Evolutionary conservation across 495 filamentous ascomycete genomes (phyloP).

Genomic region (Lepidopterella palustris): DNA sequence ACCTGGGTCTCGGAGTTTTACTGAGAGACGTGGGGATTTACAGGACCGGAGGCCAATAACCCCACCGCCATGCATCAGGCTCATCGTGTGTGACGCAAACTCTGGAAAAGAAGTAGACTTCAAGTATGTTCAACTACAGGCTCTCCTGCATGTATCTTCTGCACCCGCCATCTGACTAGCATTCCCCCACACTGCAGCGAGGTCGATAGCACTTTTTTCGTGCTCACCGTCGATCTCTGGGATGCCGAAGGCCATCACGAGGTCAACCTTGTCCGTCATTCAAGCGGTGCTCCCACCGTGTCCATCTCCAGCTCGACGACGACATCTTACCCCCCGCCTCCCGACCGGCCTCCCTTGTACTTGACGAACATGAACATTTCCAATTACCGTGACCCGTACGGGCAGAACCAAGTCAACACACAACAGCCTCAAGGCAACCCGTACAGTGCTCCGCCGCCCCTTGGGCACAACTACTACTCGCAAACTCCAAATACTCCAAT

Average conservation of each 20-base stretch:
- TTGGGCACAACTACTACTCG: not conserved
- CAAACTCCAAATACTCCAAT: not conserved
- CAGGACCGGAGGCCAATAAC: conserved; percentile 95
- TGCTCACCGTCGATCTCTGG: conserved; percentile 92
- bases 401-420: not conserved
- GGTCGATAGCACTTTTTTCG: conserved; percentile 81
- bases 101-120: conserved; percentile 85
- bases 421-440: not conserved
- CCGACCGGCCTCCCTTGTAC: conserved; percentile 17
- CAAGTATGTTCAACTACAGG: conserved; percentile 50
- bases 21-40: conserved; percentile 10
- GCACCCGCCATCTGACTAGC: not conserved
- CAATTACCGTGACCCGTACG: conserved; percentile 9
- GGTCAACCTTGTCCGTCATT: conserved; percentile 90
- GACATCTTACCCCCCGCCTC: conserved; percentile 63
- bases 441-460: not conserved
- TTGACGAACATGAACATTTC: not conserved
- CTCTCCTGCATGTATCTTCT: not conserved
- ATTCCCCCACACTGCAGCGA: conserved; percentile 46
- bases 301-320: conserved; percentile 81
- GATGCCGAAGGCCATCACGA: conserved; percentile 74
- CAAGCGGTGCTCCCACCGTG: conserved; percentile 61
- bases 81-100: conserved; percentile 70
- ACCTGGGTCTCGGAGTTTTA: conserved; percentile 2
- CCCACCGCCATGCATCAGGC: conserved; percentile 83